These are phyloP conservation scores for Pestalotiopsis sp. DNA, from an alignment of 2,329 filamentous ascomycete species.

Conservation along the genomic window DNA sequence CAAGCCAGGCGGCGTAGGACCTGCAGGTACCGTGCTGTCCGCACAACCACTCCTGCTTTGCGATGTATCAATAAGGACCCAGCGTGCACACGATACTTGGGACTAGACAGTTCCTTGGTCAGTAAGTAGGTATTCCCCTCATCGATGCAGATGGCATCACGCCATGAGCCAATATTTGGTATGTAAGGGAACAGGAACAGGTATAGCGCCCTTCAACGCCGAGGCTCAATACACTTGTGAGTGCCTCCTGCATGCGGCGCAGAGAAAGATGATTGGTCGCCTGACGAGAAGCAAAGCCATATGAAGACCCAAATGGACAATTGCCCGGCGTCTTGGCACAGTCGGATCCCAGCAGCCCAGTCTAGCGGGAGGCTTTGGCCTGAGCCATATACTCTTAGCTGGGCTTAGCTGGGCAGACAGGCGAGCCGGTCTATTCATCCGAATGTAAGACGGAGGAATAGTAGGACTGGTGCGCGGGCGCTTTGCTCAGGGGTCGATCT, in stretches of 20 bases:
- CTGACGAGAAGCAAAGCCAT: not conserved
- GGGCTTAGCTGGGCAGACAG: not conserved
- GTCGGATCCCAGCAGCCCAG: not conserved
- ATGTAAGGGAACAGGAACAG: slow-evolving; percentile 20
- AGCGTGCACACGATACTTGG: not conserved
- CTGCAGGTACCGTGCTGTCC: not conserved
- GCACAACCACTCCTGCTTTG: not conserved
- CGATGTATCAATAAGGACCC: not conserved
- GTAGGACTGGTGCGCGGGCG: not conserved
- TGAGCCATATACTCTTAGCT: not conserved
- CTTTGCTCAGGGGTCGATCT: slow-evolving; percentile 7
- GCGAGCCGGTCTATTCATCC: not conserved
- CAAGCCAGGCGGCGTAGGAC: not conserved
- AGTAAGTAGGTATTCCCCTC: not conserved
- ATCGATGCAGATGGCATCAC: slow-evolving; percentile 2
- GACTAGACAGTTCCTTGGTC: not conserved
- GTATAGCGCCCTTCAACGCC: slow-evolving; percentile 17
- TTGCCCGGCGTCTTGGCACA: not conserved
- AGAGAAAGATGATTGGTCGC: not conserved
- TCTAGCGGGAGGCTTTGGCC: not conserved
- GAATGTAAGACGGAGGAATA: not conserved
- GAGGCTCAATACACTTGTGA: slow-evolving; percentile 6
- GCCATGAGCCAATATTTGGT: slow-evolving; percentile 14
- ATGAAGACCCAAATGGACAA: slow-evolving; percentile 1
- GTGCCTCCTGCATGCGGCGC: not conserved